These are phyloP conservation scores for Arabidopsis hybrid DNA, from an alignment of 441 rosid species.

Conservation along the genomic window DNA sequence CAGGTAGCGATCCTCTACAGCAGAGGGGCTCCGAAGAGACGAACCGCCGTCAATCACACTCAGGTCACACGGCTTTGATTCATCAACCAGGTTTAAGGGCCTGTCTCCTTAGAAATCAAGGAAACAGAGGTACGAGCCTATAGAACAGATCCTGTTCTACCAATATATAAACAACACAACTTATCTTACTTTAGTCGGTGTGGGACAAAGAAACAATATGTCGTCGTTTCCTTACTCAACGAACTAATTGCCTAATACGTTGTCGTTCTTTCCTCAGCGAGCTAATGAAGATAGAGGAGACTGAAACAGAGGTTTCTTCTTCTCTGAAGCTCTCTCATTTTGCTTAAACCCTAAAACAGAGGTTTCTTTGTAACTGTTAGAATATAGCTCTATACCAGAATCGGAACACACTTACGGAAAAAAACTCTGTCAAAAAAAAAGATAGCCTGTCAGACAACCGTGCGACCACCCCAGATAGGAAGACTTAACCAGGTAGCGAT, in stretches of 20 bases:
- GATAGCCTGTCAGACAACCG: conserved; percentile 27
- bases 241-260: not conserved
- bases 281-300: not conserved
- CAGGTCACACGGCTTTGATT: not conserved
- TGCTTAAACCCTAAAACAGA: conserved; percentile 56
- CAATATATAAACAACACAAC: not conserved
- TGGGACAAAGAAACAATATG: conserved; percentile 15
- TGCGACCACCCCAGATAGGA: conserved; percentile 17
- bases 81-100: conserved; percentile 27
- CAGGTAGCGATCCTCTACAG: conserved; percentile 32
- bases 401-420: too few relatives aligned
- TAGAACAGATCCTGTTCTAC: conserved; percentile 33
- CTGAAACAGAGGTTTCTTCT: conserved; percentile 15
- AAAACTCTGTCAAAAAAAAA: not conserved
- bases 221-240: not conserved
- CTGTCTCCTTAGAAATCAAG: conserved; percentile 34
- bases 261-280: not conserved
- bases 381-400: too few relatives aligned
- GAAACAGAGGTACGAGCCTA: conserved; percentile 35
- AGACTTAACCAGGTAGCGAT: conserved; percentile 19
- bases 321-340: not conserved
- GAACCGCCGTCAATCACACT: conserved; percentile 33
- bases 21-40: fast-evolving
- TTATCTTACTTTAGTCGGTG: not conserved
- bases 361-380: too few relatives aligned